These are phyloP conservation scores for Leonotis leonurus DNA, from an alignment of 257 asterid genomes.

Conservation along the genomic window DNA sequence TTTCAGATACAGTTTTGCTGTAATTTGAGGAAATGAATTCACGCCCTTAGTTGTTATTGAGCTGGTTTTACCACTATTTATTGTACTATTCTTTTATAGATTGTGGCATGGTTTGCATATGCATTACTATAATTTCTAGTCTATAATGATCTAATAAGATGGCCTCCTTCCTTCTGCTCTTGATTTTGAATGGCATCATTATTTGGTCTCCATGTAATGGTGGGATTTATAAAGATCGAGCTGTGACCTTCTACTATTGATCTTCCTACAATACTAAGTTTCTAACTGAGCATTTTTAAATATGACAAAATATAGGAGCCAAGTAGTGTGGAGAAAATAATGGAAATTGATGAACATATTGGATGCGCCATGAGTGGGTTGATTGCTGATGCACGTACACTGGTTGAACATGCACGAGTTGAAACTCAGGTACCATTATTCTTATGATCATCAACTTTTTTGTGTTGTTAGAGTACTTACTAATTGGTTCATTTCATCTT, in stretches of 20 bases:
- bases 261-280: neutral
- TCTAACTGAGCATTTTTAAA: neutral
- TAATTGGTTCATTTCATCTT: constrained; percentile 21
- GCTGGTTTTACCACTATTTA: neutral
- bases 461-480: neutral
- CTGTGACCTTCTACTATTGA: too few species aligned
- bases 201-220: too few species aligned
- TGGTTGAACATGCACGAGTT: constrained; percentile 92
- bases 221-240: too few species aligned
- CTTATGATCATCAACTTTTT: neutral
- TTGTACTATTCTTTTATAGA: neutral
- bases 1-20: neutral
- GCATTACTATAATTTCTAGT: neutral
- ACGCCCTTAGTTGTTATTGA: neutral
- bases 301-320: constrained; percentile 32
- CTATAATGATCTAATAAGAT: neutral
- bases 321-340: constrained; percentile 66
- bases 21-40: constrained; percentile 3
- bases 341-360: constrained; percentile 90
- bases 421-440: constrained; percentile 86
- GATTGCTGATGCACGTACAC: constrained; percentile 93
- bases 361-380: constrained; percentile 98
- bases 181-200: neutral
- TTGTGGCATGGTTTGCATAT: neutral
- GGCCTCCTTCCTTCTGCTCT: neutral